Evolutionary conservation across 352 stramenopile species (phyloP).

Genomic region (Thalassiosira exigua): DNA sequence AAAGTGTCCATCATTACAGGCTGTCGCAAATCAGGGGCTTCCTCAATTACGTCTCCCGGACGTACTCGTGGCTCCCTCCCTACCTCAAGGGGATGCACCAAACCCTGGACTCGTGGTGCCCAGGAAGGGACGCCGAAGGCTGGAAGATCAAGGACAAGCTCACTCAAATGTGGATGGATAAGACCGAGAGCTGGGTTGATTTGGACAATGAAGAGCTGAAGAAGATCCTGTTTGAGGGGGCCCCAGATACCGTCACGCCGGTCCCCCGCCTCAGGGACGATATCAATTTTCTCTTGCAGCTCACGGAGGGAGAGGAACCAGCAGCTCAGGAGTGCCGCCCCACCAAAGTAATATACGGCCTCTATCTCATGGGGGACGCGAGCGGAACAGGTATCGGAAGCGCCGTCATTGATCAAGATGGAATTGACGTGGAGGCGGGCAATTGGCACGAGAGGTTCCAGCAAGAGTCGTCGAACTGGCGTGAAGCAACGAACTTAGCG

Average conservation of each 20-base stretch:
- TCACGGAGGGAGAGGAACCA: not conserved
- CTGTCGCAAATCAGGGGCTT: conserved; percentile 29
- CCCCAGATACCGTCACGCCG: not conserved
- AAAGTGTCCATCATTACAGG: no score
- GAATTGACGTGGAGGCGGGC: not conserved
- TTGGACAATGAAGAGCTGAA: no score
- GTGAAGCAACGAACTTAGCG: conserved; percentile 19
- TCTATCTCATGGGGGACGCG: conserved; percentile 16
- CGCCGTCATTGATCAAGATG: not conserved
- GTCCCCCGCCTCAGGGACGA: not conserved
- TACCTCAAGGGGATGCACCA: conserved; percentile 62
- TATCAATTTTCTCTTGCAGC: not conserved
- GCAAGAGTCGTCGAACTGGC: conserved; percentile 21
- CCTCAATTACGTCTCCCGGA: conserved; percentile 42
- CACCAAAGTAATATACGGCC: no score
- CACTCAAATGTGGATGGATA: no score
- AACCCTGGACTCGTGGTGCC: conserved; percentile 55
- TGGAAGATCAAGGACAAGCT: no score
- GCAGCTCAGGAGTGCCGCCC: no score
- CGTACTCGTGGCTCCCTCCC: conserved; percentile 40
- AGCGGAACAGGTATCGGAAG: conserved; percentile 9
- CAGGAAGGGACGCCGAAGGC: conserved; percentile 25
- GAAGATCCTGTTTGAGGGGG: not conserved
- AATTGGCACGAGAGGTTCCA: not conserved
- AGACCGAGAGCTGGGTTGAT: no score